Conservation (phyloP, 345 rosid genomes). For the Moricandia arvensis region DNA sequence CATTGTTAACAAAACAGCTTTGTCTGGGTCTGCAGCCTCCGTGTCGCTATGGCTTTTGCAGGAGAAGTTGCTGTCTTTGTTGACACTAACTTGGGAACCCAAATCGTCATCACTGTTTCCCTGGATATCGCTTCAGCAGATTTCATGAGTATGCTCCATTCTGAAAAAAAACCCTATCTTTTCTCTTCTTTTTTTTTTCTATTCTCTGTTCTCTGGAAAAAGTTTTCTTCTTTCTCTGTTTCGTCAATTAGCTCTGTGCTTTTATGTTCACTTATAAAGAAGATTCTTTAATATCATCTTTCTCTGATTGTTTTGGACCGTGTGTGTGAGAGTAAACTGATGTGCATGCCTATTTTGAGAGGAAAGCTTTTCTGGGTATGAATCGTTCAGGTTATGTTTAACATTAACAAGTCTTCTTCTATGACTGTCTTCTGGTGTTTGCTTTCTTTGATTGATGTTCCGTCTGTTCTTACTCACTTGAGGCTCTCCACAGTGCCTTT, state of each 20-base stretch:
- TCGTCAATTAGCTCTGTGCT: background rate
- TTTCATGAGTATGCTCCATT: constrained; percentile 48
- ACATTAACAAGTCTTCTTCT: background rate
- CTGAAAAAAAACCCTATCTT: background rate
- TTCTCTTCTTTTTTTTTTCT: background rate
- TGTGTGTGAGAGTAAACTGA: background rate
- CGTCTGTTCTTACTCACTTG: background rate
- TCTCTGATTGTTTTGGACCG: background rate
- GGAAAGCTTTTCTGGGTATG: background rate
- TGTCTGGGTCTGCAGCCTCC: background rate
- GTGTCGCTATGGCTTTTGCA: constrained; percentile 24
- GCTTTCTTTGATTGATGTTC: background rate
- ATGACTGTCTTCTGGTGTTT: background rate
- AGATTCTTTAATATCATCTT: too few relatives aligned
- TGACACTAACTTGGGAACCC: constrained; percentile 61
- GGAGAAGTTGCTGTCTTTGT: constrained; percentile 52
- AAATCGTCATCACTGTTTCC: constrained; percentile 52
- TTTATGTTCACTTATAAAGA: too few relatives aligned
- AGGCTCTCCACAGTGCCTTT: background rate
- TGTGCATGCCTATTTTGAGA: background rate
- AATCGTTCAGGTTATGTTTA: background rate
- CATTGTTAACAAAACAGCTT: too few relatives aligned
- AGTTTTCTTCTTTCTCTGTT: constrained; percentile 1
- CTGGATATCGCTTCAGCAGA: constrained; percentile 45
- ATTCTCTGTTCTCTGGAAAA: background rate